Evolutionary conservation across 1,284 basidiomycete genomes (phyloP), one percentile per base, ranked within the genome.

Genomic region (Inonotus obliquus): DNA sequence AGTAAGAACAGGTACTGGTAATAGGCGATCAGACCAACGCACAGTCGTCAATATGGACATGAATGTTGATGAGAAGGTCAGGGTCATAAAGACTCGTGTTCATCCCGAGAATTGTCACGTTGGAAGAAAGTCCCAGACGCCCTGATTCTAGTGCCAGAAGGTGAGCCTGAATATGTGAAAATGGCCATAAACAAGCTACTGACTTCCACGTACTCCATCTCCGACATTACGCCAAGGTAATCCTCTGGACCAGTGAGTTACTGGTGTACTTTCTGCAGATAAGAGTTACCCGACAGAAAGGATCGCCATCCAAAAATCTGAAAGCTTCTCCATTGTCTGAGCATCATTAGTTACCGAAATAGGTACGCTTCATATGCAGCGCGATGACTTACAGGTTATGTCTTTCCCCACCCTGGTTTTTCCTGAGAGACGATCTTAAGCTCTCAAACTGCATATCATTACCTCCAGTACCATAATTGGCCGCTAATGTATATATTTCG

Each of bases 41-140:
- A 44, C 41, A 39, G 19, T 44, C 19, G 19, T 44, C 41, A 5
- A 44, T 44, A n/a, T 44, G 74, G 29, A 76, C 60, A 35, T 68
- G 56, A 1, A 72, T 71, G 65, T 74, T 72, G 2, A 66, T 65
- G 37, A 73, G 68, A 29, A 68, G 56, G 10, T 62, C 71, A 2
- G 69, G 69, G 68, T 74, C 75, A 54, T 70, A 70, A 14, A 72
- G 71, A 63, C 69, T 21, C 4, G 4, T 71, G 68, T 72, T 74
- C 19, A 69, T 67, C 71, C 1, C 75, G 76, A 3, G 75, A 75
- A 69, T 76, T 76, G 49, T 72, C 48, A 74, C 67, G 49, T 76
- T 72, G 68, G 69, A 68, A 32, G 66, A 76, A 83, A 11, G 74
- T 76, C 1, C 81, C 82, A 48, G 81, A 83, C 1, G 80, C 81